These are phyloP conservation scores for Metschnikowia orientalis DNA, from an alignment of 805 yeast species.

Conservation along the genomic window DNA sequence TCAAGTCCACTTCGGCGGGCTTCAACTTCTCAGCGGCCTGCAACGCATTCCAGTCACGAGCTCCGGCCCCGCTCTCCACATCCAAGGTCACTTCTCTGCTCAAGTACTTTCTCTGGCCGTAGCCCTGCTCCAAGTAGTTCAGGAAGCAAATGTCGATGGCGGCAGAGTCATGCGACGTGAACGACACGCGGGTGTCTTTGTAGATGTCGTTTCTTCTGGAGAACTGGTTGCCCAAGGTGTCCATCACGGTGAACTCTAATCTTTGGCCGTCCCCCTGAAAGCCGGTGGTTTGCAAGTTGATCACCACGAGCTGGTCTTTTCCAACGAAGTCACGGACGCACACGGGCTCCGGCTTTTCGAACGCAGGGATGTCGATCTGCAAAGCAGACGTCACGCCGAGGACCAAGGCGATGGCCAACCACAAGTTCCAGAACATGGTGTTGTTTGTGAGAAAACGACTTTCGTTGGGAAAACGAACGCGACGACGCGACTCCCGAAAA, in stretches of 20 bases:
- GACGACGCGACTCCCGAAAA: no score
- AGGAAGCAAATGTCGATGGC: conserved; percentile 91
- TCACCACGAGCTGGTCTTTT: conserved; percentile 83
- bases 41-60: conserved; percentile 95
- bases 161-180: conserved; percentile 76
- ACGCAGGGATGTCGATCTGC: conserved; percentile 52
- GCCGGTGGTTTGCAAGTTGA: conserved; percentile 73
- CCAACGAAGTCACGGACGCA: conserved; percentile 91
- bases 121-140: conserved; percentile 43
- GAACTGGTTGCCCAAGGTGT: conserved; percentile 80
- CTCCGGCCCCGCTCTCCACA: conserved; percentile 92
- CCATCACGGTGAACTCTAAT: conserved; percentile 63
- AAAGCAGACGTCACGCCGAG: conserved; percentile 34
- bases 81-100: conserved; percentile 81
- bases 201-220: conserved; percentile 69
- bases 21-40: conserved; percentile 90
- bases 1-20: conserved; percentile 87
- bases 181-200: conserved; percentile 70
- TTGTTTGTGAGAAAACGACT: not conserved
- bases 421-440: conserved; percentile 12
- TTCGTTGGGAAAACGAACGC: not conserved
- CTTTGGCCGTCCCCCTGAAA: conserved; percentile 81
- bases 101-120: conserved; percentile 34
- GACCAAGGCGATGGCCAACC: conserved; percentile 18
- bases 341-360: conserved; percentile 49